A percentile compares a stretch with the other conserved stretches of the same genome.
Evolutionary conservation across 1,139 yeast genomes (phyloP).

Genomic region (Meyerozyma carpophila): DNA sequence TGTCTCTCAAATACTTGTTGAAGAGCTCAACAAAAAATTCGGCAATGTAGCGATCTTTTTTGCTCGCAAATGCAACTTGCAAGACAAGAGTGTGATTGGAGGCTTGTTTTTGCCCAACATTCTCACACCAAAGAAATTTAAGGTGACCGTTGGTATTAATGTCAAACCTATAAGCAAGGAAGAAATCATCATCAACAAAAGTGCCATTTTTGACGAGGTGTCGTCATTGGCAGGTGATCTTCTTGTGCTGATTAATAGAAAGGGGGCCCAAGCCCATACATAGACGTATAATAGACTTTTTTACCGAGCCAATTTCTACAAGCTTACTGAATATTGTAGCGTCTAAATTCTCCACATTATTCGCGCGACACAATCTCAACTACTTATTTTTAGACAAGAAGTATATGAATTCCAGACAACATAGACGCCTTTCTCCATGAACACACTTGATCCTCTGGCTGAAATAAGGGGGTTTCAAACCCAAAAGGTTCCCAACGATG

Average conservation of each 20-base stretch:
- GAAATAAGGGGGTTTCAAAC: slow-evolving; percentile 25
- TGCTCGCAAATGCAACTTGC: slow-evolving; percentile 43
- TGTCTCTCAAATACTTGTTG: slow-evolving; percentile 48
- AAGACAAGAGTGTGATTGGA: slow-evolving; percentile 57
- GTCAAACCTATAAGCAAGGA: slow-evolving; percentile 53
- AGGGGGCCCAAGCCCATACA: not conserved
- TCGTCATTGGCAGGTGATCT: slow-evolving; percentile 68
- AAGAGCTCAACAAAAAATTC: slow-evolving; percentile 52
- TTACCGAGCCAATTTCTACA: not conserved
- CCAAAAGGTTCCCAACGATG: slow-evolving; percentile 31
- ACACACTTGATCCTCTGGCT: slow-evolving; percentile 10
- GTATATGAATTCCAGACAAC: not conserved
- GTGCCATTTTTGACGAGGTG: slow-evolving; percentile 71
- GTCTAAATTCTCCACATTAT: not conserved
- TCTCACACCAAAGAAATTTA: slow-evolving; percentile 57
- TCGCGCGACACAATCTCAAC: not conserved
- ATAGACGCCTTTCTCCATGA: not conserved
- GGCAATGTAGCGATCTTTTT: slow-evolving; percentile 59
- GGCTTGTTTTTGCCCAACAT: slow-evolving; percentile 76
- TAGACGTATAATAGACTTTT: not conserved
- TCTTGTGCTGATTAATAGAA: slow-evolving; percentile 6
- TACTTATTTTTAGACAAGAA: too few relatives aligned
- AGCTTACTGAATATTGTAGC: not conserved
- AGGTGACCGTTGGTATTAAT: slow-evolving; percentile 75
- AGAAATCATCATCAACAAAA: slow-evolving; percentile 65